Evolutionary conservation across 768 basidiomycete genomes (phyloP), one percentile per base, ranked within the genome.

Genomic region (Polyporus arcularius): DNA sequence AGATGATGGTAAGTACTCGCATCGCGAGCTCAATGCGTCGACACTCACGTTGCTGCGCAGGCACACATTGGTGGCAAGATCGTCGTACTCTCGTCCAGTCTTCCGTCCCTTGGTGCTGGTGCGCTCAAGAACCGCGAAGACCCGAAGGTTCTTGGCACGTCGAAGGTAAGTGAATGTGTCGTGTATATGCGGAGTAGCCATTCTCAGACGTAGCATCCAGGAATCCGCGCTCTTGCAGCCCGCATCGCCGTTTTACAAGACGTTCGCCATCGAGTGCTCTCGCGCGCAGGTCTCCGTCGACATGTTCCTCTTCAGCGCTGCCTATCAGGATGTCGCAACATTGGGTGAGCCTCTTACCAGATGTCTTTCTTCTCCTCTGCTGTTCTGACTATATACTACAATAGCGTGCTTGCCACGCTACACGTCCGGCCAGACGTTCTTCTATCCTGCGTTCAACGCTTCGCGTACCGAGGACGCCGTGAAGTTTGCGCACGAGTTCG

Each of bases 401-500:
- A 26, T 49, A 95, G 94, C 92, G 12, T 94, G 86, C 70, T 81
- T 99, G 16, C 97, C 97, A 26, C 92, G 96, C 70, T 98, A 99
- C 74, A 99, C 97, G 10, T 93, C 95, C 56, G 97, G 97, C 42
- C 94, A 98, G 73, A 97, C 96, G 0, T 98, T 94, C 79, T 96
- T 96, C 72, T 99, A 98, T 73, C 97, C 96, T 42, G 94, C 94
- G 4, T 99, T 99, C 82, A 98, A 96, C 70, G 97, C 97, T 11
- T 85, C 86, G 2, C 85, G 94, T 45, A 84, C 93, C 3, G 97
- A 99, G 73, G 97, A 99, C 71, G 97, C 97, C 3, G 82, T 97
- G 76, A 98, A 98, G 76, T 98, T 99, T 69, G 96, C 96, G 1
- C 95, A 96, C 65, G 97, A 98, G 71, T 96, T 98, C 68, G 94